These are phyloP conservation scores for Phycomyces blakesleeanus DNA, from an alignment of 192 early-diverging fungal genomes.

Conservation along the genomic window DNA sequence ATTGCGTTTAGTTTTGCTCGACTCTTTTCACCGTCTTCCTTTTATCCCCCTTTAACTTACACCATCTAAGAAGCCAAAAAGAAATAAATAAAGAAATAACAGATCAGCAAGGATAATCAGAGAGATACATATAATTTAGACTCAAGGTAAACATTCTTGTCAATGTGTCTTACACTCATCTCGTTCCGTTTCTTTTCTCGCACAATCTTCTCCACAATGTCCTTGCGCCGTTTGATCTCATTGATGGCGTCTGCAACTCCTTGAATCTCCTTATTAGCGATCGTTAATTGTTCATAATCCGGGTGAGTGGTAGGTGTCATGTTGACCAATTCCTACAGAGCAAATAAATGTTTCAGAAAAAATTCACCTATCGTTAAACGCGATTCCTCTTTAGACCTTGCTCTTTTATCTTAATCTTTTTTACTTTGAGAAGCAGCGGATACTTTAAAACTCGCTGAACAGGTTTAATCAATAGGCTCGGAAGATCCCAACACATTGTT, in stretches of 20 bases:
- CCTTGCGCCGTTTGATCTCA: slow-evolving; percentile 77
- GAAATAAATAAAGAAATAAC: not conserved
- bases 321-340: not conserved
- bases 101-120: not conserved
- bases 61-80: slow-evolving; percentile 19
- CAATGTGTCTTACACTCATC: slow-evolving; percentile 62
- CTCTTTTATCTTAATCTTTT: too few species aligned
- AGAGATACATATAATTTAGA: too few species aligned
- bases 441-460: slow-evolving; percentile 93
- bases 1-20: too few species aligned
- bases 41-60: slow-evolving; percentile 12
- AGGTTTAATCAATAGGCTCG: slow-evolving; percentile 87
- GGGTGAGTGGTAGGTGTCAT: slow-evolving; percentile 51
- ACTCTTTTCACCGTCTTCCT: not conserved
- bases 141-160: not conserved
- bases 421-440: slow-evolving; percentile 76
- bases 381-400: too few species aligned
- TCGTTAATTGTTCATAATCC: slow-evolving; percentile 51
- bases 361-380: too few species aligned
- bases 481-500: slow-evolving; percentile 88
- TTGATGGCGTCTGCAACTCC: slow-evolving; percentile 75
- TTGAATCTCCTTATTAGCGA: slow-evolving; percentile 47
- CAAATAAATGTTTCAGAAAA: not conserved
- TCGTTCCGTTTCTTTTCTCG: slow-evolving; percentile 63
- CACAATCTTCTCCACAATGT: slow-evolving; percentile 79